A percentile compares a stretch with the other conserved stretches of the same genome.
Evolutionary conservation across 2,329 filamentous ascomycete species (phyloP).

Genomic region (Colletotrichum acutatum): DNA sequence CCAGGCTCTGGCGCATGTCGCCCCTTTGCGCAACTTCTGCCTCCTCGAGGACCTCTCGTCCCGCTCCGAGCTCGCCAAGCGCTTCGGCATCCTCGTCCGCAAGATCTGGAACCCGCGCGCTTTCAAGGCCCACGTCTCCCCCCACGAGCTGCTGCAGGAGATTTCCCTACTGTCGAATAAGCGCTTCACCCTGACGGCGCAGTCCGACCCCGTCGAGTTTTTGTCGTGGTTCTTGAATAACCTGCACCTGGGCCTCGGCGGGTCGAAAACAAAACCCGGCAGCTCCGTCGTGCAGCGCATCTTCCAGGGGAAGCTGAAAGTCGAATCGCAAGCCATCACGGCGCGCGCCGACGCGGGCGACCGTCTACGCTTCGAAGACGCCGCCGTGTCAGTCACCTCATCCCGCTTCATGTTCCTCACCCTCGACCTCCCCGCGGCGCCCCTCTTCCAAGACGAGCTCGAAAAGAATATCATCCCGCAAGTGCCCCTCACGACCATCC

Average conservation of each 20-base stretch:
- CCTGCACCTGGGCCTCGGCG: constrained; percentile 89
- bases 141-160: constrained; percentile 96
- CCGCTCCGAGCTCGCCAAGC: constrained; percentile 82
- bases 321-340: constrained; percentile 94
- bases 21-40: constrained; percentile 90
- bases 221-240: constrained; percentile 98
- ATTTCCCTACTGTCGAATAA: constrained; percentile 91
- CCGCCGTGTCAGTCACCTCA: constrained; percentile 79
- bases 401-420: constrained; percentile 92
- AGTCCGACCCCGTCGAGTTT: constrained; percentile 97
- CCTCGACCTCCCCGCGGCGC: constrained; percentile 89
- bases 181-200: constrained; percentile 88
- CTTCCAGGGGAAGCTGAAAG: constrained; percentile 91
- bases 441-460: constrained; percentile 94
- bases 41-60: constrained; percentile 84
- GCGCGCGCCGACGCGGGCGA: constrained; percentile 89
- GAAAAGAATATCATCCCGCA: constrained; percentile 97
- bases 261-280: constrained; percentile 85
- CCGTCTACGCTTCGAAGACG: constrained; percentile 91
- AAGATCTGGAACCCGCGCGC: constrained; percentile 99
- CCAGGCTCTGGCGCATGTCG: constrained; percentile 90
- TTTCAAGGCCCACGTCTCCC: constrained; percentile 96
- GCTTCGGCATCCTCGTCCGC: constrained; percentile 88
- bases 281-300: constrained; percentile 90
- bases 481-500: constrained; percentile 82